Conservation (phyloP, 305 asterid genomes). For the Rubia peregrina region DNA sequence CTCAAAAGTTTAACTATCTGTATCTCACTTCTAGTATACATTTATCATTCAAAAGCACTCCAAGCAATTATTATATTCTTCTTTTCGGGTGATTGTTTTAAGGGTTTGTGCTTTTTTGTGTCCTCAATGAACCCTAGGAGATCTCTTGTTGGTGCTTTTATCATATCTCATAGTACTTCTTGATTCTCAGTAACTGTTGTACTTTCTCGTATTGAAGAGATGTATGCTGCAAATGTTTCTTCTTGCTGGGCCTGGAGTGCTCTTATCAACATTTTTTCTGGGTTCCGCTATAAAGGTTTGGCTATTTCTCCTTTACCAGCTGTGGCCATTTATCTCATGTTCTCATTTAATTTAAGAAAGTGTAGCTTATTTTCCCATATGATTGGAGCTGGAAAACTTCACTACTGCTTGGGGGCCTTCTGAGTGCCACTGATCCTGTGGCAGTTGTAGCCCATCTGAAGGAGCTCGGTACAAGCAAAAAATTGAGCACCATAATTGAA, state of each 20-base stretch:
- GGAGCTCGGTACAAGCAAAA: constrained; percentile 97
- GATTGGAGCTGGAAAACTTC: constrained; percentile 95
- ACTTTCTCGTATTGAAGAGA: constrained; percentile 45
- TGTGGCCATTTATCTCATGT: constrained; percentile 16
- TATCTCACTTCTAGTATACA: too few relatives aligned
- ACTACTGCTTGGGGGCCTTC: constrained; percentile 90
- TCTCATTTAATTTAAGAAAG: constrained; percentile 25
- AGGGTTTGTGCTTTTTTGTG: not conserved
- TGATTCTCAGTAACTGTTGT: not conserved
- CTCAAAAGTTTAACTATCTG: too few relatives aligned
- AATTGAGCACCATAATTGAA: constrained; percentile 89
- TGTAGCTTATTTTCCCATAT: constrained; percentile 83
- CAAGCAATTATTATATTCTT: not conserved
- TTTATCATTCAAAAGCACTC: not conserved
- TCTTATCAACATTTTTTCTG: constrained; percentile 78
- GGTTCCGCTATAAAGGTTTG: constrained; percentile 86
- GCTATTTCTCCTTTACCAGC: constrained; percentile 20
- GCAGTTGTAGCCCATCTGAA: constrained; percentile 96
- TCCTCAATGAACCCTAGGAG: not conserved
- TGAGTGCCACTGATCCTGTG: constrained; percentile 98
- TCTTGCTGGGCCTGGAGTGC: constrained; percentile 98
- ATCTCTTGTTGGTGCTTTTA: not conserved
- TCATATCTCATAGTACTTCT: not conserved
- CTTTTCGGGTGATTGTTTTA: not conserved
- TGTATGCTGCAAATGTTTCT: constrained; percentile 76